Percentiles rank a stretch among this genome's conserved stretches.
phyloP scores from a whole-genome alignment of 177 flowering plant species.

The Tripterygium wilfordii region DNA sequence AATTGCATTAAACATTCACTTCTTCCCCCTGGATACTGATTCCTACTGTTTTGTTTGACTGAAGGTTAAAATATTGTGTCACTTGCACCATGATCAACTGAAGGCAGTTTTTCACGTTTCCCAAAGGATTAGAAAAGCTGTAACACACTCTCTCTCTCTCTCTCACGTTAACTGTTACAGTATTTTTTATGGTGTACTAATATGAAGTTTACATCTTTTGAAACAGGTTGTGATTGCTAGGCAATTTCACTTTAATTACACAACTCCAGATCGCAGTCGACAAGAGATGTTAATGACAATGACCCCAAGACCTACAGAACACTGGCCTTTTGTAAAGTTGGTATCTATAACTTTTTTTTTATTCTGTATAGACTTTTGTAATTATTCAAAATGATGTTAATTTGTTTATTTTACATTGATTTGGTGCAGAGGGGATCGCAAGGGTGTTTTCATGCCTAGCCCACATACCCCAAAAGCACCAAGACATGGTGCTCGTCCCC shows the following conservation, averaged over 20 bases:
- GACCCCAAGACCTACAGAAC: constrained; percentile 82
- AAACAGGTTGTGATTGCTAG: constrained; percentile 67
- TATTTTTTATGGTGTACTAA: neutral
- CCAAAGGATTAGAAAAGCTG: constrained; percentile 67
- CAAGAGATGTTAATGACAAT: constrained; percentile 70
- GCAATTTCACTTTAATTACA: constrained; percentile 76
- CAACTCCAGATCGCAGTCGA: constrained; percentile 90
- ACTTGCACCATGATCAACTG: constrained; percentile 89
- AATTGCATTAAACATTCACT: neutral
- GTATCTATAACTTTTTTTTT: neutral
- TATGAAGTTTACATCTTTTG: neutral
- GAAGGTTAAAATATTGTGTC: constrained; percentile 92
- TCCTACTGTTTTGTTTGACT: constrained; percentile 8
- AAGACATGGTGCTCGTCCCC: constrained; percentile 78
- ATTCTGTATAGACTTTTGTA: neutral
- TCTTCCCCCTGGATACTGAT: constrained; percentile 1
- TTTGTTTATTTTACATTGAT: neutral
- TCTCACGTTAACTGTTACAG: neutral
- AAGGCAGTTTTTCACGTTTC: constrained; percentile 89
- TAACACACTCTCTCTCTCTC: constrained; percentile 28
- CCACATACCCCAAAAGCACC: constrained; percentile 93
- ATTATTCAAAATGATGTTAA: neutral
- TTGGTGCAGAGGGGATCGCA: constrained; percentile 64
- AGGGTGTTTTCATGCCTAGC: constrained; percentile 26
- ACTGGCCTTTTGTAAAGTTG: constrained; percentile 78